Evolutionary conservation across 768 basidiomycete genomes (phyloP), one percentile per base, ranked within the genome.

Genomic region (Termitomyces sp.): DNA sequence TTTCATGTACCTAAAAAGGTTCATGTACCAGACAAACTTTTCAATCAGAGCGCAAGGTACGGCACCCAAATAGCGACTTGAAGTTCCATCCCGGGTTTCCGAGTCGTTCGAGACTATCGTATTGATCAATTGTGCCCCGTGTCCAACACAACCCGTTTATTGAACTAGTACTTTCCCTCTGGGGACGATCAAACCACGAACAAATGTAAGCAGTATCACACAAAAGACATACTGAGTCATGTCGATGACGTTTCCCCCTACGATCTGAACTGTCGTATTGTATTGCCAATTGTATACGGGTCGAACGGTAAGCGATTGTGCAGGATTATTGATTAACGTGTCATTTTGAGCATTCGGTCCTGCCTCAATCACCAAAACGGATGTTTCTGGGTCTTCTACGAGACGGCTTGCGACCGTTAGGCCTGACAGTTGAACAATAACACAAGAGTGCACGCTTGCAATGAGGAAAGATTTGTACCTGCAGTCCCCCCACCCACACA

Each of bases 81-180:
- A 58, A 63, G 40, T 63, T 62, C 62, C 62, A 63, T 17, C 62
- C 62, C 34, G 59, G 59, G 32, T 63, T 62, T 21, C 62, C 62
- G 6, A 63, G 62, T 25, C 54, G 14, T 43, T 60, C 62, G 38
- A 58, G 38, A 25, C 58, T 57, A 47, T 63, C 41, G 16, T 63
- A 63, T 44, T 58, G 59, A 25, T 57, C 56, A 23, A 58, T 54
- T 1, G 58, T 63, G 16, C 55, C 59, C 35, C 62, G 59, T 21
- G 56, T 62, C 62, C 59, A 60, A 37, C 53, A 54, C 59, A 60
- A 60, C 10, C 56, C 59, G 43, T 63, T 63, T 14, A 63, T 60
- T 23, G 62, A 63, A 23, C 62, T 5, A 62, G 45, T 3, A 57
- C 61, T 27, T 62, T 62, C 23, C 59, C 62, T 47, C 59, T 63